Conservation (phyloP, 78 protist genomes). For the slime mould (Dictyostelium discoideum) region DNA sequence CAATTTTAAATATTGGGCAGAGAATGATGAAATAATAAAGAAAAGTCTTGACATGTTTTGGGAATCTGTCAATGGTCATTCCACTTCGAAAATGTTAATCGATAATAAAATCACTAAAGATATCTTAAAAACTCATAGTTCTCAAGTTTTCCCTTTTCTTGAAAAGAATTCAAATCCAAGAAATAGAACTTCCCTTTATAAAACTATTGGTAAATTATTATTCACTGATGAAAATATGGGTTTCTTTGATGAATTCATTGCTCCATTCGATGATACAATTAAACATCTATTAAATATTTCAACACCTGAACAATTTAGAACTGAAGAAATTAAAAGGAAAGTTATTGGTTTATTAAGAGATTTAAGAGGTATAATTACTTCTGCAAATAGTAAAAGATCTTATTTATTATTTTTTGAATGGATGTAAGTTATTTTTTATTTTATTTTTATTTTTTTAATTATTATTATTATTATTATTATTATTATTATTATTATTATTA, state of each 20-base stretch:
- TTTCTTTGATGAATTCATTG: slow-evolving; percentile 59
- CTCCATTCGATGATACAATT: slow-evolving; percentile 26
- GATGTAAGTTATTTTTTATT: not conserved
- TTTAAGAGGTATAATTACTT: slow-evolving; percentile 33
- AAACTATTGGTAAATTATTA: slow-evolving; percentile 34
- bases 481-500: too few species aligned
- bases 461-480: not conserved
- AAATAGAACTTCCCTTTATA: slow-evolving; percentile 33
- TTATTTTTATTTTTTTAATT: too few species aligned
- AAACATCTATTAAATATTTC: not conserved
- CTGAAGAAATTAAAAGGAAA: slow-evolving; percentile 22
- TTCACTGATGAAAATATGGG: slow-evolving; percentile 49
- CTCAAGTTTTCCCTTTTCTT: slow-evolving; percentile 50
- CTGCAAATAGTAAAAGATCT: slow-evolving; percentile 23
- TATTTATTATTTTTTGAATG: slow-evolving; percentile 41
- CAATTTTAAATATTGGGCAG: slow-evolving; percentile 65
- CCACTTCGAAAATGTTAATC: slow-evolving; percentile 23
- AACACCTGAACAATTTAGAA: slow-evolving; percentile 30
- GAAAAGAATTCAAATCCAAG: slow-evolving; percentile 40
- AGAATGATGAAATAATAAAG: slow-evolving; percentile 40
- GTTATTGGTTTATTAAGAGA: slow-evolving; percentile 49
- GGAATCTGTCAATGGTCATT: slow-evolving; percentile 66
- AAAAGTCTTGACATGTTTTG: slow-evolving; percentile 69
- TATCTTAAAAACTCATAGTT: slow-evolving; percentile 14
- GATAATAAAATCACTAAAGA: slow-evolving; percentile 50